Conservation (phyloP, 129 eudicot genomes). For the Lactuca saligna region DNA sequence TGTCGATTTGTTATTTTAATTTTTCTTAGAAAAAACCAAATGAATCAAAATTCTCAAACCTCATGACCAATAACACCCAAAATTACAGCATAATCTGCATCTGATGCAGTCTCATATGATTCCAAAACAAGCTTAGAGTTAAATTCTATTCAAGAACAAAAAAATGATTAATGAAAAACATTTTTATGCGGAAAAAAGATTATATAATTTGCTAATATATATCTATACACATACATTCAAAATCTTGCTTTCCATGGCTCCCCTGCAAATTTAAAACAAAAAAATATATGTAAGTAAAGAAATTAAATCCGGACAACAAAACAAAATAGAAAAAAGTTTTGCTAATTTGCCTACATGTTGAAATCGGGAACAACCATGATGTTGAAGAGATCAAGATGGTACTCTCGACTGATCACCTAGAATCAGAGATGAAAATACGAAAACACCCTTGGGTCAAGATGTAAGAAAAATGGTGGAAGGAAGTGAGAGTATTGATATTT, state of each 20-base stretch:
- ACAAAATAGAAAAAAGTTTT: too few species aligned
- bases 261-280: slow-evolving; percentile 52
- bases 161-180: neutral
- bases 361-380: too few species aligned
- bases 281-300: too few species aligned
- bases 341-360: too few species aligned
- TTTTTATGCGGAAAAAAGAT: neutral
- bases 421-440: too few species aligned
- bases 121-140: slow-evolving; percentile 94
- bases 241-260: slow-evolving; percentile 99
- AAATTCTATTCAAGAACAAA: slow-evolving; percentile 52
- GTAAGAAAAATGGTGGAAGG: too few species aligned
- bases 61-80: slow-evolving; percentile 98
- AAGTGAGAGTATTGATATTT: too few species aligned
- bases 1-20: neutral
- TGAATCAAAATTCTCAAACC: slow-evolving; percentile 37
- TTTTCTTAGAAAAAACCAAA: neutral
- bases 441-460: too few species aligned
- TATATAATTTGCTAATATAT: neutral
- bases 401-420: too few species aligned
- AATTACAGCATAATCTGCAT: slow-evolving; percentile 95
- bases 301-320: too few species aligned
- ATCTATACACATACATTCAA: slow-evolving; percentile 58
- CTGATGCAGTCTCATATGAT: slow-evolving; percentile 96
- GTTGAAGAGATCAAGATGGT: too few species aligned